Percentiles rank a stretch among this genome's conserved stretches.
Evolutionary conservation across 129 eudicot species (phyloP).

Genomic region (Chrysanthemum lavandulifolium): DNA sequence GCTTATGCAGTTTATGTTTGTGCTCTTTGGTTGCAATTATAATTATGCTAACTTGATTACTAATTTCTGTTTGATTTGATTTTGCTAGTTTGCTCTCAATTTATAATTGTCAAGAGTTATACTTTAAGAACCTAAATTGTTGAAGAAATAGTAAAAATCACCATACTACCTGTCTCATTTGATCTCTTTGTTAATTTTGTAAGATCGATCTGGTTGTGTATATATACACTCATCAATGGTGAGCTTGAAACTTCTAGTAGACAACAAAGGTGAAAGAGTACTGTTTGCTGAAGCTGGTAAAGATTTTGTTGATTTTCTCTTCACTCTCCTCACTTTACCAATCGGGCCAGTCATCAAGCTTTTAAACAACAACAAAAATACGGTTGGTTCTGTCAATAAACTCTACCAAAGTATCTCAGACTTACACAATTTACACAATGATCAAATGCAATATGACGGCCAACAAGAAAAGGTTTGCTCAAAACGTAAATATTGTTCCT

Average conservation of each 20-base stretch:
- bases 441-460: neutral
- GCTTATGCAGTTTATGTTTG: too few species aligned
- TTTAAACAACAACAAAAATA: neutral
- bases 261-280: constrained; percentile 1
- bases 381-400: neutral
- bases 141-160: too few species aligned
- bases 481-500: neutral
- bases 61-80: too few species aligned
- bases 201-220: too few species aligned
- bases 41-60: too few species aligned
- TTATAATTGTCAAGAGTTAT: too few species aligned
- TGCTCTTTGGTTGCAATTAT: too few species aligned
- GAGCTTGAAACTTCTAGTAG: constrained; percentile 13
- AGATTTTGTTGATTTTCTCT: constrained; percentile 11
- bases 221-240: constrained; percentile 1
- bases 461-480: neutral
- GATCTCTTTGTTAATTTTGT: too few species aligned
- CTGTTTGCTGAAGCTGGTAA: constrained; percentile 17
- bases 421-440: neutral
- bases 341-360: constrained; percentile 13
- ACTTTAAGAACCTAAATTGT: too few species aligned
- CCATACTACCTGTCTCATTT: too few species aligned
- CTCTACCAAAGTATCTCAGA: constrained; percentile 13
- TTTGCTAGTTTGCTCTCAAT: too few species aligned
- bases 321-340: constrained; percentile 11